Evolutionary conservation across 2,329 filamentous ascomycete species (phyloP).

Genomic region (Pseudodiploospora longispora): DNA sequence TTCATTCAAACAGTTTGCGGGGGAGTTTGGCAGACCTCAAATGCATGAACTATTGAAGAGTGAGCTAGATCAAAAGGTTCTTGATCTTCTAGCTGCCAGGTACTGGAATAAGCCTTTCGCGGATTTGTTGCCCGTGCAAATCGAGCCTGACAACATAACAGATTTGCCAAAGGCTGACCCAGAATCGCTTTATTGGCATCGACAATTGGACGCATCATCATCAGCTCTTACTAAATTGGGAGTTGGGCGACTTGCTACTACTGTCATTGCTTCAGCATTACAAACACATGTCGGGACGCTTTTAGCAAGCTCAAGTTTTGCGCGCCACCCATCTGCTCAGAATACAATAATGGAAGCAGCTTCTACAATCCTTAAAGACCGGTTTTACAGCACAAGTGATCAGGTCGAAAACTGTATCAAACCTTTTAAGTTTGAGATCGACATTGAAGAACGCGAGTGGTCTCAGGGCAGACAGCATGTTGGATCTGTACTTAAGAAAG

Average conservation of each 20-base stretch:
- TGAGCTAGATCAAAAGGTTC: conserved; percentile 87
- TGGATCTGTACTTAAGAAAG: conserved; percentile 70
- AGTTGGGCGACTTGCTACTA: conserved; percentile 86
- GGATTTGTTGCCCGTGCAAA: conserved; percentile 60
- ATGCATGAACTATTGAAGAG: conserved; percentile 84
- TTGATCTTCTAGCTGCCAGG: conserved; percentile 83
- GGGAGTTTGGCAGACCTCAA: conserved; percentile 80
- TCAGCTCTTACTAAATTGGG: conserved; percentile 89
- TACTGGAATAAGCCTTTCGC: conserved; percentile 97
- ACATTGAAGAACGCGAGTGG: conserved; percentile 90
- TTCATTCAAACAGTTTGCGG: conserved; percentile 88
- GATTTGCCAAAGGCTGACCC: conserved; percentile 80
- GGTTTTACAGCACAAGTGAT: conserved; percentile 94
- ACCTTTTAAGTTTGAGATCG: conserved; percentile 96
- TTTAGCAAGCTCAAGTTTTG: conserved; percentile 73
- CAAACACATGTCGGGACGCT: conserved; percentile 76
- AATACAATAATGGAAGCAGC: conserved; percentile 90
- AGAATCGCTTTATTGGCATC: conserved; percentile 82
- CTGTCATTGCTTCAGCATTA: conserved; percentile 79
- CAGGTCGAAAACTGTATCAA: conserved; percentile 99
- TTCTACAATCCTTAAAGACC: conserved; percentile 81
- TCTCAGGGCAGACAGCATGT: conserved; percentile 75
- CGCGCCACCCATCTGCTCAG: conserved; percentile 82
- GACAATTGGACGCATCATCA: conserved; percentile 86
- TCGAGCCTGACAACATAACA: conserved; percentile 63